Conservation (phyloP, 306 rosid genomes). For the Castanospermum australe region DNA sequence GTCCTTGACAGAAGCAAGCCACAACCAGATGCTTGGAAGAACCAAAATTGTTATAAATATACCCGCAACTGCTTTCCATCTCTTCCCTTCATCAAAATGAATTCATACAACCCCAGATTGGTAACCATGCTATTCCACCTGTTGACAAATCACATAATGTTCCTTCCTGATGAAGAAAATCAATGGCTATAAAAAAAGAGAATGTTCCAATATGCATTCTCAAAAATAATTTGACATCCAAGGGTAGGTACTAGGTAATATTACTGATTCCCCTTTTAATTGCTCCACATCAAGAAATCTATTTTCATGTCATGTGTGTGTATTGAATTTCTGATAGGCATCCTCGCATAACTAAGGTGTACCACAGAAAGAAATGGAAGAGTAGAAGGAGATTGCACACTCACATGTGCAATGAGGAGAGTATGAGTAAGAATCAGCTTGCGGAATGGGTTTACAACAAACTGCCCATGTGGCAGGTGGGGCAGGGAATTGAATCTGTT, state of each 20-base stretch:
- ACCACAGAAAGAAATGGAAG: too few species aligned
- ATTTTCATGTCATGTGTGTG: not conserved
- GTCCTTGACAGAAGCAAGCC: not conserved
- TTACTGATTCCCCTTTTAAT: not conserved
- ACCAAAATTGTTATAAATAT: slow-evolving; percentile 14
- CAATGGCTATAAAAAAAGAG: not conserved
- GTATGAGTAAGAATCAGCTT: too few species aligned
- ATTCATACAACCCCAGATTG: not conserved
- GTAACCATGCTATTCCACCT: not conserved
- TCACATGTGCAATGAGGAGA: too few species aligned
- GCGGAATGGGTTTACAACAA: too few species aligned
- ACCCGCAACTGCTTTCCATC: not conserved
- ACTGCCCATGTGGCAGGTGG: too few species aligned
- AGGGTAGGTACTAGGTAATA: not conserved
- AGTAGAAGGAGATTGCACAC: too few species aligned
- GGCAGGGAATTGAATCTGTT: too few species aligned
- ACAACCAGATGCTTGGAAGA: slow-evolving; percentile 23
- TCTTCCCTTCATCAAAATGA: not conserved
- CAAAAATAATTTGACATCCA: not conserved
- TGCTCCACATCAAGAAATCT: not conserved
- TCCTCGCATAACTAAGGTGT: too few species aligned
- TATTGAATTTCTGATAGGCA: too few species aligned
- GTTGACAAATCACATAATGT: slow-evolving; percentile 7
- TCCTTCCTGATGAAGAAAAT: not conserved
- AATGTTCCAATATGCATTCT: not conserved